phyloP scores from a whole-genome alignment of 2,329 filamentous ascomycete species.

The Hypocrella siamensis region DNA sequence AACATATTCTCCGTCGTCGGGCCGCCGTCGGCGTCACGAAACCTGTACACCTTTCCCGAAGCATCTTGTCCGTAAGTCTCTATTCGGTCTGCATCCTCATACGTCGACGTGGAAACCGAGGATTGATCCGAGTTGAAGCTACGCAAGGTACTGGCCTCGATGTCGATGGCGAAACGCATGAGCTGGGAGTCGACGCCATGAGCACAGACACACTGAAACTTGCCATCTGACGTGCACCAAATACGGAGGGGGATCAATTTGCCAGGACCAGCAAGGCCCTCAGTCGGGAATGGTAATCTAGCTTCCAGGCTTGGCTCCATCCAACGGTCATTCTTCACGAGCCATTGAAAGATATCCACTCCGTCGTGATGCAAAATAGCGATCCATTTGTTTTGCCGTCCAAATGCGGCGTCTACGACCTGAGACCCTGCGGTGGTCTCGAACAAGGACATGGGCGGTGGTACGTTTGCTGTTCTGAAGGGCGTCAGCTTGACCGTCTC shows the following conservation, averaged over 20 bases:
- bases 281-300: slow-evolving; percentile 22
- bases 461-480: slow-evolving; percentile 67
- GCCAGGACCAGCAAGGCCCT: no score
- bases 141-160: slow-evolving; percentile 4
- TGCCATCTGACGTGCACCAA: slow-evolving; percentile 11
- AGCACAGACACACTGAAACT: slow-evolving; percentile 17
- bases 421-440: slow-evolving; percentile 49
- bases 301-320: slow-evolving; percentile 24
- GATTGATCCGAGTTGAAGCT: slow-evolving; percentile 8
- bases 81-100: slow-evolving; percentile 12
- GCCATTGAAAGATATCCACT: slow-evolving; percentile 56
- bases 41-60: slow-evolving; percentile 26
- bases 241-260: slow-evolving; percentile 15
- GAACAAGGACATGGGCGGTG: slow-evolving; percentile 81
- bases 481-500: slow-evolving; percentile 68
- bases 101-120: slow-evolving; percentile 15
- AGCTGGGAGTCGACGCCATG: slow-evolving; percentile 11
- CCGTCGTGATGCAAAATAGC: slow-evolving; percentile 54
- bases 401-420: slow-evolving; percentile 61
- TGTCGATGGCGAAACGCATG: slow-evolving; percentile 9
- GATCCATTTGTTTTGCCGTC: slow-evolving; percentile 45
- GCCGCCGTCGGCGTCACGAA: slow-evolving; percentile 17
- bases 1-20: slow-evolving; percentile 17
- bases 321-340: slow-evolving; percentile 39
- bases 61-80: slow-evolving; percentile 29